Percentiles rank a stretch among this genome's conserved stretches.
Evolutionary conservation across 2,329 filamentous ascomycete genomes (phyloP).

Genomic region (Fonsecaea multimorphosa): DNA sequence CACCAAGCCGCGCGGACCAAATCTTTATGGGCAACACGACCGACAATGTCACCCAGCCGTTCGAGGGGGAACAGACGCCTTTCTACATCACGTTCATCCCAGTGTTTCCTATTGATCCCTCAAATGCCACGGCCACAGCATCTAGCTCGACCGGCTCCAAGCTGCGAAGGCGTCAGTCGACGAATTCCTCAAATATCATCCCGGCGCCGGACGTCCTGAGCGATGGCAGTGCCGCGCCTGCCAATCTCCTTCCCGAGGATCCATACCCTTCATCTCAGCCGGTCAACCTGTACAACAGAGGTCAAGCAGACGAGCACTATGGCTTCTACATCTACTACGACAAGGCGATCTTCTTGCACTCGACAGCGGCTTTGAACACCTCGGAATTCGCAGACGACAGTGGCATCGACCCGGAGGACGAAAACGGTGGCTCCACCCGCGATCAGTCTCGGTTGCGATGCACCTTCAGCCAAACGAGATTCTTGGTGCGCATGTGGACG

Average conservation of each 20-base stretch:
- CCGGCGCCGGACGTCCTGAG: slow-evolving; percentile 35
- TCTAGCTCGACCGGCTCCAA: slow-evolving; percentile 35
- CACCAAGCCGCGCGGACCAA: slow-evolving; percentile 68
- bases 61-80: slow-evolving; percentile 83
- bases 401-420: slow-evolving; percentile 48
- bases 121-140: slow-evolving; percentile 26
- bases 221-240: slow-evolving; percentile 73
- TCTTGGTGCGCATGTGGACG: slow-evolving; percentile 69
- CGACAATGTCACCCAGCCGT: slow-evolving; percentile 71
- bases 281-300: slow-evolving; percentile 83
- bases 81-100: slow-evolving; percentile 80
- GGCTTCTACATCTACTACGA: slow-evolving; percentile 93
- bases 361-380: slow-evolving; percentile 28
- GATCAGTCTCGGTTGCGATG: slow-evolving; percentile 57
- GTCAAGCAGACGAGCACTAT: slow-evolving; percentile 81
- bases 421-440: slow-evolving; percentile 58
- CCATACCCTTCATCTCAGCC: slow-evolving; percentile 69
- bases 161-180: slow-evolving; percentile 37
- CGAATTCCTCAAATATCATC: slow-evolving; percentile 34
- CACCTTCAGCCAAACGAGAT: slow-evolving; percentile 67
- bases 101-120: slow-evolving; percentile 48
- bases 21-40: slow-evolving; percentile 85
- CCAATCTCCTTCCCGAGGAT: slow-evolving; percentile 70
- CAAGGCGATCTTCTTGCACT: slow-evolving; percentile 76
- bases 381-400: slow-evolving; percentile 34